These are phyloP conservation scores for Noccaea caerulescens DNA, from an alignment of 345 rosid species.

Conservation along the genomic window DNA sequence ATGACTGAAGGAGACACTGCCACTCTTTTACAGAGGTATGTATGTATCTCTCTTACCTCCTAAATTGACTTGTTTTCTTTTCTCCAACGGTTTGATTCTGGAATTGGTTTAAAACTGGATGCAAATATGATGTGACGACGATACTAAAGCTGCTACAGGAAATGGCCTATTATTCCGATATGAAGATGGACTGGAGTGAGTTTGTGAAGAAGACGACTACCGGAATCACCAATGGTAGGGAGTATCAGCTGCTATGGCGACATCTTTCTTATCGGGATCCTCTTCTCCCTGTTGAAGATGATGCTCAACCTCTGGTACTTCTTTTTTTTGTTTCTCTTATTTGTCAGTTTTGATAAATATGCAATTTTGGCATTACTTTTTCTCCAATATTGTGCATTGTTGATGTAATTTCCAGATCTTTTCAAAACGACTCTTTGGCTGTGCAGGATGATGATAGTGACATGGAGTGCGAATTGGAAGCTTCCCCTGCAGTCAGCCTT, in stretches of 20 bases:
- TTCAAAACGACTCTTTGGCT: not conserved
- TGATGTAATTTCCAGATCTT: no score
- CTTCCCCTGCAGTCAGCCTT: conserved; percentile 59
- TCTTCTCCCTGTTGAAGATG: conserved; percentile 57
- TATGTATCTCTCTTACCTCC: not conserved
- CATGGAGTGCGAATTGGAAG: conserved; percentile 84
- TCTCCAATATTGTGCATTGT: not conserved
- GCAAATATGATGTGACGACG: no score
- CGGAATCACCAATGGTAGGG: conserved; percentile 74
- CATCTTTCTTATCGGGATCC: conserved; percentile 73
- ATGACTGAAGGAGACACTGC: conserved; percentile 68
- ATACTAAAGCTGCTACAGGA: conserved; percentile 64
- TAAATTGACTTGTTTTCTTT: not conserved
- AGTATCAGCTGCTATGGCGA: conserved; percentile 87
- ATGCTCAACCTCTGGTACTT: conserved; percentile 67
- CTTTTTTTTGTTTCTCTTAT: not conserved
- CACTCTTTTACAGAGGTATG: conserved; percentile 66
- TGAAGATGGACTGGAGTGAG: conserved; percentile 62
- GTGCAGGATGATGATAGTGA: conserved; percentile 94
- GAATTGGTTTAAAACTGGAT: conserved; percentile 50
- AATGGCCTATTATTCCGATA: conserved; percentile 49
- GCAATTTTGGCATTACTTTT: conserved; percentile 1
- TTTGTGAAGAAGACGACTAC: conserved; percentile 66
- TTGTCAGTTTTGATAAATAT: not conserved
- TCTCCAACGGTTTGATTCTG: not conserved